phyloP scores from a whole-genome alignment of 108 stramenopile genomes.

The Nitzschia putrida region DNA sequence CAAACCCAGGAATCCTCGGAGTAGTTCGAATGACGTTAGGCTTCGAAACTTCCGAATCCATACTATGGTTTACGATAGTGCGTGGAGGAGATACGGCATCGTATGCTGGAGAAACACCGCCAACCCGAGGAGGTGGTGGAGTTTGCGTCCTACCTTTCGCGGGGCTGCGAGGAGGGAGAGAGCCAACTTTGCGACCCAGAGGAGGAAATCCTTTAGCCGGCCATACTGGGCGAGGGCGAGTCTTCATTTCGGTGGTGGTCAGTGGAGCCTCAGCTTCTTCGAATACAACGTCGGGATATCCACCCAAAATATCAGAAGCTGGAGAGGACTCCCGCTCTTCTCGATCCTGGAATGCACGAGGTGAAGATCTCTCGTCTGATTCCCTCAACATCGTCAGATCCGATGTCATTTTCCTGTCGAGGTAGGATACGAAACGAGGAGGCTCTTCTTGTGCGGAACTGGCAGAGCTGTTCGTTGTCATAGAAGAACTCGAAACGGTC shows the following conservation, averaged over 20 bases:
- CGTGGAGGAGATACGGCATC: slow-evolving; percentile 36
- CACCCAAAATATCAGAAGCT: slow-evolving; percentile 11
- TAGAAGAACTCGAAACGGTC: slow-evolving; percentile 27
- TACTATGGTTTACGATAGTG: slow-evolving; percentile 32
- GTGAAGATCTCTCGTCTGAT: slow-evolving; percentile 15
- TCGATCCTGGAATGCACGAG: slow-evolving; percentile 10
- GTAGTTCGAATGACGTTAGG: slow-evolving; percentile 25
- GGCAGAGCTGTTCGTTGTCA: slow-evolving; percentile 27
- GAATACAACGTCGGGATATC: slow-evolving; percentile 31
- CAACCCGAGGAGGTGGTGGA: slow-evolving; percentile 27
- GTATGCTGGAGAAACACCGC: slow-evolving; percentile 22
- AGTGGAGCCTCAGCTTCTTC: slow-evolving; percentile 36
- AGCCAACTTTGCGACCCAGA: slow-evolving; percentile 30
- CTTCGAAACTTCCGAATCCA: slow-evolving; percentile 27
- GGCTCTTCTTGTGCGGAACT: slow-evolving; percentile 24
- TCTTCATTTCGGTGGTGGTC: slow-evolving; percentile 1
- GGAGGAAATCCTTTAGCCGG: slow-evolving; percentile 12
- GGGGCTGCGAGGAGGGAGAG: slow-evolving; percentile 44
- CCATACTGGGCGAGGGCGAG: slow-evolving; percentile 15
- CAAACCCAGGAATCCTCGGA: background rate
- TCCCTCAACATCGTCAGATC: slow-evolving; percentile 38
- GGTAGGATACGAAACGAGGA: slow-evolving; percentile 40
- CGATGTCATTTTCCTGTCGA: slow-evolving; percentile 32
- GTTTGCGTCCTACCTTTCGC: slow-evolving; percentile 21
- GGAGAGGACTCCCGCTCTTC: slow-evolving; percentile 30